A percentile compares a stretch with the other conserved stretches of the same genome.
Evolutionary conservation across 768 basidiomycete genomes (phyloP).

Genomic region (Panaeolus papilionaceus): DNA sequence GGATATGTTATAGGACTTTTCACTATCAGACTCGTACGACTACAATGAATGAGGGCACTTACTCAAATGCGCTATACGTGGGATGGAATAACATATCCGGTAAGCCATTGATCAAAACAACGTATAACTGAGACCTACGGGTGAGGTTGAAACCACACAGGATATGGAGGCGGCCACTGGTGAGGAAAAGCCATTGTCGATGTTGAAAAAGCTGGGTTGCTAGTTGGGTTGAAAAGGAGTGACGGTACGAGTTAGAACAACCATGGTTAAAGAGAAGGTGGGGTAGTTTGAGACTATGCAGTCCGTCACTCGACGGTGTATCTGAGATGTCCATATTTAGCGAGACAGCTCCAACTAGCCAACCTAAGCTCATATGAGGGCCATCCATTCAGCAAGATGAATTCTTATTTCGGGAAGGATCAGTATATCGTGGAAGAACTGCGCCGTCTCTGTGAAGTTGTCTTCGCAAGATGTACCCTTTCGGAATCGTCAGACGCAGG

Average conservation of each 20-base stretch:
- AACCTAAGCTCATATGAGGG: not conserved
- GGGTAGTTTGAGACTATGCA: slow-evolving; percentile 12
- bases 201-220: not conserved
- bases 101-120: not conserved
- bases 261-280: slow-evolving; percentile 1
- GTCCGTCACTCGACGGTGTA: slow-evolving; percentile 12
- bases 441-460: slow-evolving; percentile 1
- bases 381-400: not conserved
- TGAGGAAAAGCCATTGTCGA: not conserved
- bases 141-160: slow-evolving; percentile 13
- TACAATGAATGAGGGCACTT: not conserved
- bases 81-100: not conserved
- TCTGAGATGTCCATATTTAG: slow-evolving; percentile 13
- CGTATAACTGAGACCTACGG: not conserved
- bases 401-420: not conserved
- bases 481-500: not conserved
- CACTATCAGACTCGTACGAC: not conserved
- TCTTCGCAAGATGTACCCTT: not conserved
- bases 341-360: slow-evolving; percentile 4
- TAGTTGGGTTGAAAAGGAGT: slow-evolving; percentile 1
- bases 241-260: not conserved
- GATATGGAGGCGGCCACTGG: not conserved
- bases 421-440: not conserved
- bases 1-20: not conserved
- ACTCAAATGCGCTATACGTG: not conserved